These are phyloP conservation scores for Hanseniaspora jakobsenii DNA, from an alignment of 805 yeast genomes.

Conservation along the genomic window DNA sequence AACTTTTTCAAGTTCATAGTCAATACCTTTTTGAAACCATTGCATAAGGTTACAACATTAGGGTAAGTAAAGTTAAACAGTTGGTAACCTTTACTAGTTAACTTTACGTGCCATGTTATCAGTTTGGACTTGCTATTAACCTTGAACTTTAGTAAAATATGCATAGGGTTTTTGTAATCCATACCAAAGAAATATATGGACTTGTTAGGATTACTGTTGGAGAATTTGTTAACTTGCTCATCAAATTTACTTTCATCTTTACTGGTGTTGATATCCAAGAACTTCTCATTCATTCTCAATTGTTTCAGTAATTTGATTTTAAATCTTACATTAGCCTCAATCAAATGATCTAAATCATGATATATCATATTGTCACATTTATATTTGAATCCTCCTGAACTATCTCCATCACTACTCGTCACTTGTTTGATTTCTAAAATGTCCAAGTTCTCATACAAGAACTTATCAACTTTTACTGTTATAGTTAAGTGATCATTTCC, in stretches of 20 bases:
- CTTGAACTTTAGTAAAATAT: constrained; percentile 78
- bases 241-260: constrained; percentile 66
- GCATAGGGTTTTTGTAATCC: constrained; percentile 88
- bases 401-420: constrained; percentile 47
- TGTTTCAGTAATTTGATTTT: constrained; percentile 73
- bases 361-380: constrained; percentile 60
- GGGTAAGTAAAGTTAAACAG: constrained; percentile 73
- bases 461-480: constrained; percentile 92
- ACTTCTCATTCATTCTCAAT: constrained; percentile 77
- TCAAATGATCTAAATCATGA: constrained; percentile 84
- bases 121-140: constrained; percentile 56
- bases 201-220: constrained; percentile 80
- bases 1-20: constrained; percentile 12
- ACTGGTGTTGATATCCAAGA: constrained; percentile 55
- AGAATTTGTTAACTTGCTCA: constrained; percentile 77
- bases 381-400: constrained; percentile 46
- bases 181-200: constrained; percentile 84
- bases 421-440: constrained; percentile 61
- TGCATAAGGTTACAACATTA: constrained; percentile 77
- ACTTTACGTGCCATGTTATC: constrained; percentile 79
- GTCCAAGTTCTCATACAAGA: constrained; percentile 81
- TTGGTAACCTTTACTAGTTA: constrained; percentile 76
- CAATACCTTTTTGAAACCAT: constrained; percentile 74
- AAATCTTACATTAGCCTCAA: constrained; percentile 75
- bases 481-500: constrained; percentile 82